Percentiles rank a stretch among this genome's conserved stretches.
Conservation (phyloP, 208 protist species). For the Phytomonas francai region DNA sequence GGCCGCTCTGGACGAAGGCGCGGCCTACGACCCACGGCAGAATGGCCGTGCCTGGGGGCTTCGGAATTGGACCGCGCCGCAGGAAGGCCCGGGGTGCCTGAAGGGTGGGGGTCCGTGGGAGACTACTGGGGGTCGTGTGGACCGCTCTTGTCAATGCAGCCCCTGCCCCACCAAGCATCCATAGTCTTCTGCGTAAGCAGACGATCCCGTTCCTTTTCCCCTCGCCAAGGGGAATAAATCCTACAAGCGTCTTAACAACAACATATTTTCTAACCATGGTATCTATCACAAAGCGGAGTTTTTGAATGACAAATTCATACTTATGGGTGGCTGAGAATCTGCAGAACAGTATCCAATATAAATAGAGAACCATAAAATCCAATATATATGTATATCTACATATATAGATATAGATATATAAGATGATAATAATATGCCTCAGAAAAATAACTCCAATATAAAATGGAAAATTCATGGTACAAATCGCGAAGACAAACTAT, state of each 20-base stretch:
- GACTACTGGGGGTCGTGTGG: no score
- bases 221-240: slow-evolving; percentile 3
- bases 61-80: no score
- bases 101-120: no score
- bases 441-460: slow-evolving; percentile 8
- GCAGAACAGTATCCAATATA: neutral
- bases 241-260: neutral
- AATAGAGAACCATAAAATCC: neutral
- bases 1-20: no score
- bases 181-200: neutral
- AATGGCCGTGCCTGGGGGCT: no score
- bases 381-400: slow-evolving; percentile 7
- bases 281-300: neutral
- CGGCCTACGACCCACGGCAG: no score
- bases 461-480: neutral
- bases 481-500: neutral
- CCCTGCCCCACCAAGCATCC: neutral
- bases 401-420: neutral
- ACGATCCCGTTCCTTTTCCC: slow-evolving; percentile 1
- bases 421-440: neutral
- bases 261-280: slow-evolving; percentile 1
- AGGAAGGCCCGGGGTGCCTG: no score
- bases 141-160: neutral
- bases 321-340: neutral
- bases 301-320: neutral